These are phyloP conservation scores for Kwoniella sp. DNA, from an alignment of 768 basidiomycete species.

Conservation along the genomic window DNA sequence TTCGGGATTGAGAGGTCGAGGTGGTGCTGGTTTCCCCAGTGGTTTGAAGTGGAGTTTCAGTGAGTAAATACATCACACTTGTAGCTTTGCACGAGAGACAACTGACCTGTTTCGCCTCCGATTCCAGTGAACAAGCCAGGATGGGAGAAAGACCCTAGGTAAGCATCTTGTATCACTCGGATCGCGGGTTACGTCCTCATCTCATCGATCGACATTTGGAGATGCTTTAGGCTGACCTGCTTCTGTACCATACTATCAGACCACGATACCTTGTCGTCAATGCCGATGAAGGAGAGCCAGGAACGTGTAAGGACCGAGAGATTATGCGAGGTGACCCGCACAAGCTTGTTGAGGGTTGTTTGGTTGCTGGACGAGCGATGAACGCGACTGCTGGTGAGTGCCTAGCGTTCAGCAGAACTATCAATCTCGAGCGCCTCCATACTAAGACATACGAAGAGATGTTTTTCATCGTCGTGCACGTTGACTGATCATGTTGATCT, in stretches of 20 bases:
- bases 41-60: conserved; percentile 80
- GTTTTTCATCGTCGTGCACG: not conserved
- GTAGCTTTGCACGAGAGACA: not conserved
- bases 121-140: conserved; percentile 95
- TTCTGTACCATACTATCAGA: conserved; percentile 59
- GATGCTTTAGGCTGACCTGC: conserved; percentile 4
- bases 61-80: conserved; percentile 24
- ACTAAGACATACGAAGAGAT: not conserved
- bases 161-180: too few species aligned
- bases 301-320: conserved; percentile 98
- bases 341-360: conserved; percentile 95
- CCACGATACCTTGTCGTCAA: conserved; percentile 97
- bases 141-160: conserved; percentile 92
- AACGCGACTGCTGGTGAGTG: conserved; percentile 76
- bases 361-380: conserved; percentile 95
- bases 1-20: conserved; percentile 90
- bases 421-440: too few species aligned
- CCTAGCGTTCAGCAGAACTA: not conserved
- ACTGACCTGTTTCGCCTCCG: not conserved
- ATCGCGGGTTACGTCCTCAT: too few species aligned
- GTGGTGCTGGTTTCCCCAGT: conserved; percentile 94
- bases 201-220: not conserved
- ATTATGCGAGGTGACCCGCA: conserved; percentile 97
- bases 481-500: not conserved
- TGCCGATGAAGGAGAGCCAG: conserved; percentile 97